A percentile compares a stretch with the other conserved stretches of the same genome.
Conservation (phyloP, 768 basidiomycete genomes). For the Lentinula detonsa region DNA sequence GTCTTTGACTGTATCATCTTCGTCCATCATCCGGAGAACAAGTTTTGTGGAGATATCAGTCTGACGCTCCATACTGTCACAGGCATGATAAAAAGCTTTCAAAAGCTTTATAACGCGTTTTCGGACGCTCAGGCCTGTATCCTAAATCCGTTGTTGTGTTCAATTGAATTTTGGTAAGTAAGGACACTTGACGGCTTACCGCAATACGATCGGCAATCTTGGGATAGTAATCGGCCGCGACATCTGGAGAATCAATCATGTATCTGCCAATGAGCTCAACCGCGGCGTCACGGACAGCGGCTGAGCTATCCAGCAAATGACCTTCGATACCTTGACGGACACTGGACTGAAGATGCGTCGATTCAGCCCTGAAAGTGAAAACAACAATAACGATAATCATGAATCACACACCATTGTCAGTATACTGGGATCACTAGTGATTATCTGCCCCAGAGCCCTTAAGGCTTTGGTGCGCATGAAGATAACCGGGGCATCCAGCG, state of each 20-base stretch:
- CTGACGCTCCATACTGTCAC: conserved; percentile 46
- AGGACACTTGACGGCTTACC: conserved; percentile 36
- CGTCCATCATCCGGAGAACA: conserved; percentile 81
- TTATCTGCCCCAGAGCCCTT: conserved; percentile 81
- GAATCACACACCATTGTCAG: conserved; percentile 56
- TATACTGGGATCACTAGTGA: conserved; percentile 83
- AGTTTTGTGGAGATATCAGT: conserved; percentile 81
- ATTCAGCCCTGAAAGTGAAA: background rate
- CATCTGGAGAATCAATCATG: conserved; percentile 80
- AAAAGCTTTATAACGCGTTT: conserved; percentile 96
- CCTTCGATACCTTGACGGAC: conserved; percentile 86
- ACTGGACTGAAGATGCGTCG: conserved; percentile 42
- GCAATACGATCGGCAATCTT: conserved; percentile 88
- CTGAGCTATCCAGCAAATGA: conserved; percentile 86
- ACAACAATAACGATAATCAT: background rate
- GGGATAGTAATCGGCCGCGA: conserved; percentile 86
- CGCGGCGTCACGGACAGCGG: conserved; percentile 93
- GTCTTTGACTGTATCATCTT: conserved; percentile 94
- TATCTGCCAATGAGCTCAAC: conserved; percentile 98
- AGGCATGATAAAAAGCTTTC: conserved; percentile 73
- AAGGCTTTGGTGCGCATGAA: conserved; percentile 95
- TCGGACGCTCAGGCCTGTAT: conserved; percentile 88
- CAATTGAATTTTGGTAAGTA: background rate
- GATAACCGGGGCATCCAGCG: conserved; percentile 81
- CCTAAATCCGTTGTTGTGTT: conserved; percentile 39